Evolutionary conservation across 2,329 filamentous ascomycete species (phyloP), one percentile per base, ranked within the genome.

Genomic region (Fusarium virguliforme): DNA sequence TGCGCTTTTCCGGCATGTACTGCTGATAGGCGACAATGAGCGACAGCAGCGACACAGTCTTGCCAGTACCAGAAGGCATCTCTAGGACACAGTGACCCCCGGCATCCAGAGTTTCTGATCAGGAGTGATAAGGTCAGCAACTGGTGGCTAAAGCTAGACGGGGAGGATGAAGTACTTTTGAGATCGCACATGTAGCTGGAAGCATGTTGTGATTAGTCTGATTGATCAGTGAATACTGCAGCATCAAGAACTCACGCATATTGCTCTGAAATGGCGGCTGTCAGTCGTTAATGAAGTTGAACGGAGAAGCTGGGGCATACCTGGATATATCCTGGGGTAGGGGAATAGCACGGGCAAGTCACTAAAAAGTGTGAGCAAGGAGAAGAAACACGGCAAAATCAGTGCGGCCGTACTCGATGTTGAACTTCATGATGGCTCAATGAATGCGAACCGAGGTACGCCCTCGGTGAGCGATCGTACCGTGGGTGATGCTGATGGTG

Each of bases 1-100:
- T 99, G 62, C 97, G 88, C 76, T 96, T 94, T 79, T 97, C 94
- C 4, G 95, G 94, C 77, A 95, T 95, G 79, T 95, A 91, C 79
- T 96, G 93, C 81, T 99, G 97, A 77, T 99, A 99, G 43, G 96
- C 95, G 64, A 99, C 91, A 77, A 99, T 99, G 74, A 99, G 88
- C 0, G 96, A 98, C 48, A 99, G 86, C 5, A 99, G 86, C 9
- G 96, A 98, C 28, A 99, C 93, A 0, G 96, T 99, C 85, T 99
- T 99, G 68, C 96, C 96, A 26, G 96, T 99, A 46, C 96, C 96
- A 65, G 96, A 99, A 81, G 96, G 96, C 96, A 99, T 99, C 84
- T 99, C 96, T 75, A 99, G 84, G 24, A 99, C 95, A 81, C 95
- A 98, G 83, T 99, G 94, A 67, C 96, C 97, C 58, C 94, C 94